These are phyloP conservation scores for Plectranthus barbatus DNA, from an alignment of 257 asterid genomes.

Conservation along the genomic window DNA sequence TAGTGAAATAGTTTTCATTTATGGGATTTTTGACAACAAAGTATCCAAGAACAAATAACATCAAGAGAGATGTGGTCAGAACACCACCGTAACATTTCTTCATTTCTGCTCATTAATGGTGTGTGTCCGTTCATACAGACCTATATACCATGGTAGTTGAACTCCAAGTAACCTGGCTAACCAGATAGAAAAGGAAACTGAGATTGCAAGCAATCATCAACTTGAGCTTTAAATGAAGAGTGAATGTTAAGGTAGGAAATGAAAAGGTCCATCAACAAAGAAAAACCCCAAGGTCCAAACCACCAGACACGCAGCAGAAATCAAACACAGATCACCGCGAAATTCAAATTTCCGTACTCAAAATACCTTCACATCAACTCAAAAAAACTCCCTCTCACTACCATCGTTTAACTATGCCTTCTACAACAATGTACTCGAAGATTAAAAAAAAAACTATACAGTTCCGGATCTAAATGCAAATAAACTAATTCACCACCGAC, in stretches of 20 bases:
- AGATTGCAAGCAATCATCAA: slow-evolving; percentile 13
- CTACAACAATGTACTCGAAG: background rate
- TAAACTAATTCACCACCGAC: background rate
- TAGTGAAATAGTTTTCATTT: slow-evolving; percentile 41
- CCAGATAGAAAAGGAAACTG: slow-evolving; percentile 23
- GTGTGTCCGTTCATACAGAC: slow-evolving; percentile 19
- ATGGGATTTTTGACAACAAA: slow-evolving; percentile 51
- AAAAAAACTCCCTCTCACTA: background rate
- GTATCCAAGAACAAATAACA: slow-evolving; percentile 60
- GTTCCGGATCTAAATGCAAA: slow-evolving; percentile 27
- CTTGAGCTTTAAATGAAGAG: background rate
- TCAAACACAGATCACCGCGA: background rate
- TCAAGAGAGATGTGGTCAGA: slow-evolving; percentile 52
- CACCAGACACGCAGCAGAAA: background rate
- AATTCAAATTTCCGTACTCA: background rate
- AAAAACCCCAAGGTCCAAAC: background rate
- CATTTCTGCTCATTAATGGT: slow-evolving; percentile 53
- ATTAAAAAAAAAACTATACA: background rate
- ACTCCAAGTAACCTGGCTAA: slow-evolving; percentile 11
- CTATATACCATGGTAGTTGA: slow-evolving; percentile 15
- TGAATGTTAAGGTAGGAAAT: background rate
- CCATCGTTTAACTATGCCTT: background rate
- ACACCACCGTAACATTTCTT: slow-evolving; percentile 82
- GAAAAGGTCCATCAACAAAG: background rate
- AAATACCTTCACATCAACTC: background rate